These are phyloP conservation scores for Zostera marina DNA, from an alignment of 116 monocot species.

Conservation along the genomic window DNA sequence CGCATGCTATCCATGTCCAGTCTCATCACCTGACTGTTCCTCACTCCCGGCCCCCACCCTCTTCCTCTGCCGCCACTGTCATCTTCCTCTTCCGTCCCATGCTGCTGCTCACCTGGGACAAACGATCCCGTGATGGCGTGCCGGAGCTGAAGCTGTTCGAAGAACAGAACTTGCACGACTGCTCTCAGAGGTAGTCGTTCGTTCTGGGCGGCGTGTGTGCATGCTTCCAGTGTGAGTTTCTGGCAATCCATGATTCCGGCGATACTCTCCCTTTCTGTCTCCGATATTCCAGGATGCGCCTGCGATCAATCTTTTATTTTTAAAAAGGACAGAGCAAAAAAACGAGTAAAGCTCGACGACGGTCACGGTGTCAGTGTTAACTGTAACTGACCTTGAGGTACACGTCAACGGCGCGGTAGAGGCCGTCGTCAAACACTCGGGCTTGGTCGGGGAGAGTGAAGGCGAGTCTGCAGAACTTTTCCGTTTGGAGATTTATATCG, in stretches of 20 bases:
- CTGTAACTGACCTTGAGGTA: conserved; percentile 76
- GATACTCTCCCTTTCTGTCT: conserved; percentile 57
- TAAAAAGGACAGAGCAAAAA: no score
- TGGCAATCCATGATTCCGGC: conserved; percentile 73
- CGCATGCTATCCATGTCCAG: conserved; percentile 94
- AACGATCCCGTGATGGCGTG: conserved; percentile 64
- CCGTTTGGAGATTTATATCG: conserved; percentile 54
- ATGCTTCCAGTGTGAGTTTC: conserved; percentile 90
- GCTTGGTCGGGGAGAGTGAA: conserved; percentile 50
- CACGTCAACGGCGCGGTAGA: conserved; percentile 86
- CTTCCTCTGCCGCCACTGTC: conserved; percentile 11
- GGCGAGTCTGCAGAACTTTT: conserved; percentile 70
- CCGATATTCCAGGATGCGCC: conserved; percentile 57
- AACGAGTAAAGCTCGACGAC: no score
- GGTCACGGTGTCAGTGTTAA: no score
- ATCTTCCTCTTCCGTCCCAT: conserved; percentile 6
- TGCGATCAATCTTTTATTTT: conserved; percentile 12
- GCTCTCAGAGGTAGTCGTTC: conserved; percentile 74
- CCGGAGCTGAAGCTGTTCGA: conserved; percentile 96
- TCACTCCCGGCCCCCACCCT: conserved; percentile 27
- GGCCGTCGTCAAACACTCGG: conserved; percentile 71
- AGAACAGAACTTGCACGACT: conserved; percentile 96
- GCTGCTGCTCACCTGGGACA: conserved; percentile 12
- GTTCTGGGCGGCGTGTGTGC: conserved; percentile 97
- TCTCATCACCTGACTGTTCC: conserved; percentile 65